phyloP scores from a whole-genome alignment of 2,329 filamentous ascomycete species.

The Exserohilum rostratum region DNA sequence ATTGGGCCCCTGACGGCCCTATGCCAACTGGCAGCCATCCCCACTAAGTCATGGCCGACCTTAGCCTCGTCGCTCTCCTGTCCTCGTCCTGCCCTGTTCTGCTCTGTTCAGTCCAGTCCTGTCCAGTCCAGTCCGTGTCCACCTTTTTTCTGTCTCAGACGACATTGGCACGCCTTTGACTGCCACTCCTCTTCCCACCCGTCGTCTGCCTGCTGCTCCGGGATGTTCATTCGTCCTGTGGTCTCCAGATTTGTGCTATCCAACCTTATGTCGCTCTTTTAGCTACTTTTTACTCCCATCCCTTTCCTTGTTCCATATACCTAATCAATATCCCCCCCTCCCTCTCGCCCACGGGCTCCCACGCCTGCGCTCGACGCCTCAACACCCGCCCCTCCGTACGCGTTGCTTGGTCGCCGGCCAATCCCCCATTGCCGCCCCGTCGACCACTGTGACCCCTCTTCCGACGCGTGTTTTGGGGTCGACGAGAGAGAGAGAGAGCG shows the following conservation, averaged over 20 bases:
- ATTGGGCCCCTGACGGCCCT: conserved; percentile 12
- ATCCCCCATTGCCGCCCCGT: conserved; percentile 14
- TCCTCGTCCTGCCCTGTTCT: conserved; percentile 1
- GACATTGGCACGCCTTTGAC: conserved; percentile 22
- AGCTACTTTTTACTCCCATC: conserved; percentile 26
- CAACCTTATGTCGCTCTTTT: conserved; percentile 49
- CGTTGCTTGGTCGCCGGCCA: conserved; percentile 10
- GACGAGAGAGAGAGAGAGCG: neutral
- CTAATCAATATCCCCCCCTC: conserved; percentile 37
- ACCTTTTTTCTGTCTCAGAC: conserved; percentile 24
- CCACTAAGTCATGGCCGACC: conserved; percentile 9
- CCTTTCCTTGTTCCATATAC: conserved; percentile 46
- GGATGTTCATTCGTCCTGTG: conserved; percentile 42
- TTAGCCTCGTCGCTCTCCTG: conserved; percentile 19
- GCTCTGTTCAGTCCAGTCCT: conserved; percentile 1
- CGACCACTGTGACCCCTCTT: conserved; percentile 13
- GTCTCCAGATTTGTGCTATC: conserved; percentile 35
- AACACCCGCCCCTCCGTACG: conserved; percentile 12
- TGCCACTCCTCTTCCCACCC: conserved; percentile 25
- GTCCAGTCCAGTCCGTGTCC: conserved; percentile 10
- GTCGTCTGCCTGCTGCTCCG: conserved; percentile 35
- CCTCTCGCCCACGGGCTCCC: conserved; percentile 16
- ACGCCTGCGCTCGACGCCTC: conserved; percentile 20
- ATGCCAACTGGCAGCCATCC: conserved; percentile 12
- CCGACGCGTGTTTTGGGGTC: conserved; percentile 27